Evolutionary conservation across 305 asterid species (phyloP).

Genomic region (Fraxinus sp.): DNA sequence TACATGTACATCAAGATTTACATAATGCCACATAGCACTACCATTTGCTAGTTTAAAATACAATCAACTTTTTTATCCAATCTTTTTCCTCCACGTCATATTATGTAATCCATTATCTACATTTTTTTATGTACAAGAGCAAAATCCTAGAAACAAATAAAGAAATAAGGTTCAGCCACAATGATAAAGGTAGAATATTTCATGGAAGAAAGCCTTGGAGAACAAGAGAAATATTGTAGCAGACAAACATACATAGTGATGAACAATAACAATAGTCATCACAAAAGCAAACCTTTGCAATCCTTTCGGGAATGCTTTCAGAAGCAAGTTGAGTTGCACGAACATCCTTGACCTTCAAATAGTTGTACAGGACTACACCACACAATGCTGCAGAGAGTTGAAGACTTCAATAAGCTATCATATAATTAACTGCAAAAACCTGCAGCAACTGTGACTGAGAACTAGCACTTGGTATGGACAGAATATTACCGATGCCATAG

Average conservation of each 20-base stretch:
- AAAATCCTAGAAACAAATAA: not conserved
- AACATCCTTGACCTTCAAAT: constrained; percentile 56
- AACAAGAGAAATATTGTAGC: not conserved
- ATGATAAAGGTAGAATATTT: not conserved
- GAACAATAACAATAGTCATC: not conserved
- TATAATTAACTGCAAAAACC: not conserved
- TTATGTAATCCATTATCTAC: too few species aligned
- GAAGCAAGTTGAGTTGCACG: constrained; percentile 45
- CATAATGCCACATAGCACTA: too few species aligned
- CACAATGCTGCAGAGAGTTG: constrained; percentile 29
- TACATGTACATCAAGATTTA: too few species aligned
- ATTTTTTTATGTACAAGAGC: too few species aligned
- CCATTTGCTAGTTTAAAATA: too few species aligned
- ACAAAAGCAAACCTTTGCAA: constrained; percentile 38
- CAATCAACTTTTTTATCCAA: too few species aligned
- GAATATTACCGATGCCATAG: constrained; percentile 55
- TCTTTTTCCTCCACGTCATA: too few species aligned
- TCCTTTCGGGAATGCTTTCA: constrained; percentile 48
- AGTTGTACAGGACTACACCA: constrained; percentile 51
- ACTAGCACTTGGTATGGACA: not conserved
- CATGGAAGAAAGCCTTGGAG: not conserved
- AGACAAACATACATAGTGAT: not conserved
- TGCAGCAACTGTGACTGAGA: not conserved
- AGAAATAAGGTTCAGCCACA: not conserved
- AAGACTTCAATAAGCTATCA: not conserved